These are phyloP conservation scores for Wickerhamiella siamensis DNA, from an alignment of 805 yeast species.

Conservation along the genomic window DNA sequence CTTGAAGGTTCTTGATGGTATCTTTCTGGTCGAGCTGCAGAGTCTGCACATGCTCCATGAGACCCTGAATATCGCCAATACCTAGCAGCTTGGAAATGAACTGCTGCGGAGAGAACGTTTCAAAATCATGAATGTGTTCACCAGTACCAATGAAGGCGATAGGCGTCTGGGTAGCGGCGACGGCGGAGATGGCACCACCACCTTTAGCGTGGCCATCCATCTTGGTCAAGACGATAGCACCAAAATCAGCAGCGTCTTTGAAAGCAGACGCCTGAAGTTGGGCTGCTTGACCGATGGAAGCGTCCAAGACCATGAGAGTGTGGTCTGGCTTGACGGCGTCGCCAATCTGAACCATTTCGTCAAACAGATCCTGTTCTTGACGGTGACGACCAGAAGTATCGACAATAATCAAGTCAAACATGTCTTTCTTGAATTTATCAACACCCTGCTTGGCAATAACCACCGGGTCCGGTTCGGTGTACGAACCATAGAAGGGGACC, in stretches of 20 bases:
- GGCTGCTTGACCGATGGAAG: slow-evolving; percentile 97
- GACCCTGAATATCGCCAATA: slow-evolving; percentile 86
- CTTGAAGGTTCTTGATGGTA: slow-evolving; percentile 73
- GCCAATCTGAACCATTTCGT: slow-evolving; percentile 89
- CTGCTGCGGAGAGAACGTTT: slow-evolving; percentile 75
- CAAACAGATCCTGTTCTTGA: slow-evolving; percentile 81
- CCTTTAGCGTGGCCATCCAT: slow-evolving; percentile 99
- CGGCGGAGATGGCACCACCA: slow-evolving; percentile 98
- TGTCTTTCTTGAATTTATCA: slow-evolving; percentile 74
- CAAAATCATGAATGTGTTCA: slow-evolving; percentile 88
- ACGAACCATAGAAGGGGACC: slow-evolving; percentile 89
- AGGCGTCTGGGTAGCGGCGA: slow-evolving; percentile 92
- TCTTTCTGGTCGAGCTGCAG: slow-evolving; percentile 80
- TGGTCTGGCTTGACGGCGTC: slow-evolving; percentile 84
- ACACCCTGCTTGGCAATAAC: slow-evolving; percentile 87
- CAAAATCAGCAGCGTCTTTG: slow-evolving; percentile 84
- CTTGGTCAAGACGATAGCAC: slow-evolving; percentile 86
- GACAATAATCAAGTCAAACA: slow-evolving; percentile 84
- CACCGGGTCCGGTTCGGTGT: slow-evolving; percentile 91
- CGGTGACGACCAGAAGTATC: slow-evolving; percentile 98
- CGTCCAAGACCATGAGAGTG: slow-evolving; percentile 94
- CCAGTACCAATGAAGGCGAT: slow-evolving; percentile 96
- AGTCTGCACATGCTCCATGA: slow-evolving; percentile 85
- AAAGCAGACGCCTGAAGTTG: slow-evolving; percentile 89
- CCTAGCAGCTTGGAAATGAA: slow-evolving; percentile 88